Conservation (phyloP, 1,139 yeast species). For the Zygosaccharomyces pseudobailii region DNA sequence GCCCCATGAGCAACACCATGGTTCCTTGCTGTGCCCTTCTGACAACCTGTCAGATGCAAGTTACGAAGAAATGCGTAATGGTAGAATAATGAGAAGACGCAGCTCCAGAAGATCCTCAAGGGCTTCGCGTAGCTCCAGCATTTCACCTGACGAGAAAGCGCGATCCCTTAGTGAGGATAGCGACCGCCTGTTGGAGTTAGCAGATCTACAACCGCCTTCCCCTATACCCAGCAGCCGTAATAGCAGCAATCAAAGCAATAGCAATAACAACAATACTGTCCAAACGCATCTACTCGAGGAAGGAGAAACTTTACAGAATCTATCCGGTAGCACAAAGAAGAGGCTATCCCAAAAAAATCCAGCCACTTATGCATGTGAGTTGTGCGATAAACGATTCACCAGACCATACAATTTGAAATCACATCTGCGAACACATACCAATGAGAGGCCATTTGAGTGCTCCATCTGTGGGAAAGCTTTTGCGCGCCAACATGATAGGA, state of each 20-base stretch:
- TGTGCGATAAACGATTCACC: conserved; percentile 84
- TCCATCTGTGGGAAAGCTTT: conserved; percentile 87
- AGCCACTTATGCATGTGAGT: conserved; percentile 71
- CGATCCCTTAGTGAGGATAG: conserved; percentile 39
- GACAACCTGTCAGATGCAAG: conserved; percentile 5
- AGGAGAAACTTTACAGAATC: conserved; percentile 18
- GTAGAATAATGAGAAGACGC: conserved; percentile 26
- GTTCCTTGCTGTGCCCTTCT: conserved; percentile 9
- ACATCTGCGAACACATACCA: conserved; percentile 88
- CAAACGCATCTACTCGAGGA: conserved; percentile 12
- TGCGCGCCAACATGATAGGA: conserved; percentile 92
- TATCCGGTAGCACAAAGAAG: conserved; percentile 36
- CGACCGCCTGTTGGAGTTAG: conserved; percentile 61
- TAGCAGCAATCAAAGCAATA: not conserved
- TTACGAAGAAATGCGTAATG: conserved; percentile 28
- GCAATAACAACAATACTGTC: conserved; percentile 1
- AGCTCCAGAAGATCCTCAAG: conserved; percentile 21
- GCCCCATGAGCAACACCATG: not conserved
- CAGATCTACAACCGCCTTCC: conserved; percentile 35
- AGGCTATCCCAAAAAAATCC: conserved; percentile 67
- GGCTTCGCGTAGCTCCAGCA: conserved; percentile 16
- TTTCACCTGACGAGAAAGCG: conserved; percentile 33
- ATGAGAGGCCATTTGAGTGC: conserved; percentile 88
- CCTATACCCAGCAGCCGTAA: conserved; percentile 26
- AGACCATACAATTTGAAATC: conserved; percentile 90